These are phyloP conservation scores for Gossypium davidsonii DNA, from an alignment of 441 rosid species.

Conservation along the genomic window DNA sequence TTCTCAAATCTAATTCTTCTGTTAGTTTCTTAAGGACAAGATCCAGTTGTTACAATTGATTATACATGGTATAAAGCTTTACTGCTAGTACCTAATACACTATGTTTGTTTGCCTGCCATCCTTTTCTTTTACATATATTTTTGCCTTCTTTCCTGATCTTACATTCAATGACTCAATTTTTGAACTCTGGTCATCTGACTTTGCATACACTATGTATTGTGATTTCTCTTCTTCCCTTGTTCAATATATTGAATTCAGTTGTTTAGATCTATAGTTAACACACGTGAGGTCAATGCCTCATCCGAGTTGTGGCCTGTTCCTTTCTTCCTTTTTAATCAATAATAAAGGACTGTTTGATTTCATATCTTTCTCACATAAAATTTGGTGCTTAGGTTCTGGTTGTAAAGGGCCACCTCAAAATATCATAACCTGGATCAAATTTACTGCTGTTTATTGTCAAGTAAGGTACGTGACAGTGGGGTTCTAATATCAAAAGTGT, in stretches of 20 bases:
- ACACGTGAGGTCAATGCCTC: background rate
- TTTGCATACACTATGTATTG: background rate
- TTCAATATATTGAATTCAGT: background rate
- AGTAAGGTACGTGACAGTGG: constrained; percentile 45
- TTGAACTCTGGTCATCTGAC: background rate
- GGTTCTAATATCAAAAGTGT: background rate
- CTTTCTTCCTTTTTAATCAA: background rate
- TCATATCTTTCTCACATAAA: constrained; percentile 5
- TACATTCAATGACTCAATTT: background rate
- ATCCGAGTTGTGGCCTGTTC: background rate
- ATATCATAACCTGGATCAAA: constrained; percentile 64
- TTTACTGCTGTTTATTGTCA: constrained; percentile 47
- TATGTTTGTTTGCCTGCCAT: background rate
- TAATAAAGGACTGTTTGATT: background rate
- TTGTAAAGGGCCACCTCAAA: constrained; percentile 53
- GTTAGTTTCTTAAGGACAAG: background rate
- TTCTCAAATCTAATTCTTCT: background rate
- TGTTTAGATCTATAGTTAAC: background rate
- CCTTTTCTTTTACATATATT: background rate
- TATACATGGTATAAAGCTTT: background rate
- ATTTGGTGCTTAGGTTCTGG: constrained; percentile 32
- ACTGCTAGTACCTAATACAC: background rate
- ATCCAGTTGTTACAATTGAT: background rate
- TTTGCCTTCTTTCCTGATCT: background rate
- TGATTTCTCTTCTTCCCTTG: background rate